Evolutionary conservation across 768 basidiomycete species (phyloP), one percentile per base, ranked within the genome.

Genomic region (Coprinopsis marcescibilis): DNA sequence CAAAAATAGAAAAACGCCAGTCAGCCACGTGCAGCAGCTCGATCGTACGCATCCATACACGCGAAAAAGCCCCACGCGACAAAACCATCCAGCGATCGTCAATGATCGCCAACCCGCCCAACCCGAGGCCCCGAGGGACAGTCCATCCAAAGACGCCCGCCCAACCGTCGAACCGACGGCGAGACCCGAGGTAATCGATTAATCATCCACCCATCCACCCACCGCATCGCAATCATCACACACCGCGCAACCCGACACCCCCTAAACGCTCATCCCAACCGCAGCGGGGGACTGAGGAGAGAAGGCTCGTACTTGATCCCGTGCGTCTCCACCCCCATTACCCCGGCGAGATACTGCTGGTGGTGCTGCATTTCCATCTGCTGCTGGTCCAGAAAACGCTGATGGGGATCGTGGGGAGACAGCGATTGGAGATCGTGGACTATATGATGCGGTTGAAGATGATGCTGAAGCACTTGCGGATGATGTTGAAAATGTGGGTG

Each of bases 401-500:
- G 39, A 11, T 40, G 39, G 8, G 20, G 51, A 38, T 24, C 25
- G 15, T 21, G 44, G n/a, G n/a, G n/a, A n/a, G n/a, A n/a, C 21
- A 33, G 51, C 51, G 20, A 23, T 11, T 20, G 21, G 32, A 21
- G 15, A 30, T 46, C 12, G 41, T 49, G 37, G 24, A 46, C 43
- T n/a, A n/a, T n/a, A 17, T 36, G 37, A 14, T 21, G 44, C 26
- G 49, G 44, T 33, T 13, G 46, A 30, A 17, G 45, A 45, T 33
- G 51, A 48, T 40, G 19, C 10, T 11, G 21, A n/a, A n/a, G n/a
- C n/a, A n/a, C 51, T 50, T 53, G 52, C 14, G 29, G 60, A 53
- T 55, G 61, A 20, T 54, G 52, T 23, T 49, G 60, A 59, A 60
- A 65, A 54, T 54, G 64, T 13, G 43, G 64, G 52, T 63, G 64